phyloP scores from a whole-genome alignment of 352 stramenopile genomes.

The Globisporangium nunn region DNA sequence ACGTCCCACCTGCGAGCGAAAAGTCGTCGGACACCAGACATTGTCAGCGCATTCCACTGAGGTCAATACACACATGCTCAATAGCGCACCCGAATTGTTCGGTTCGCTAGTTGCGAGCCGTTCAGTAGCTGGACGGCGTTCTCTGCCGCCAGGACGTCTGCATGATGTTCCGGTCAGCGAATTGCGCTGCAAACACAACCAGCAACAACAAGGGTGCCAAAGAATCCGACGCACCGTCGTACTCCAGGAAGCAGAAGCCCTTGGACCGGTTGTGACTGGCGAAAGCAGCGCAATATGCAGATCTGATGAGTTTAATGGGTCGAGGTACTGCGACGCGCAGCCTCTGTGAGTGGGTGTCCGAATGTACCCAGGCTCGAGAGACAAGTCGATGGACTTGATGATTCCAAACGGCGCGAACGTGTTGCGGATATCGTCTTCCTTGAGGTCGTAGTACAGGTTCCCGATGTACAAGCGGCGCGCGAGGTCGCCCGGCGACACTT shows the following conservation, averaged over 20 bases:
- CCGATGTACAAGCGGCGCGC: conserved; percentile 69
- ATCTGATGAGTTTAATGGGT: background rate
- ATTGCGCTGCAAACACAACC: too few species aligned
- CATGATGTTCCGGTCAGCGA: background rate
- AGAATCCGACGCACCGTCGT: conserved; percentile 29
- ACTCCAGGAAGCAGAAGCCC: conserved; percentile 80
- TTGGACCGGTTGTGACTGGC: conserved; percentile 57
- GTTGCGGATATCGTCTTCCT: conserved; percentile 67
- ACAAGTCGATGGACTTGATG: conserved; percentile 72
- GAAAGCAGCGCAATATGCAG: background rate
- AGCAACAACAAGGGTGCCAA: background rate
- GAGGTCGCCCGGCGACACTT: conserved; percentile 52
- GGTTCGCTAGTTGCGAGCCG: conserved; percentile 47
- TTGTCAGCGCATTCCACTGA: background rate
- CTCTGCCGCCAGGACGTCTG: conserved; percentile 70
- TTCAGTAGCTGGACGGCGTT: conserved; percentile 77
- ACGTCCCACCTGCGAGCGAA: conserved; percentile 45
- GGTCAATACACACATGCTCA: too few species aligned
- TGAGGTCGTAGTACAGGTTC: conserved; percentile 80
- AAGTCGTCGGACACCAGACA: background rate
- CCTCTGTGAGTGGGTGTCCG: background rate
- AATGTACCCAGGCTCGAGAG: conserved; percentile 60
- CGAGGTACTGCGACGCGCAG: background rate
- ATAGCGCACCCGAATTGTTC: conserved; percentile 38
- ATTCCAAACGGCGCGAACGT: conserved; percentile 58